Percentiles rank a stretch among this genome's conserved stretches.
phyloP scores from a whole-genome alignment of 306 rosid species.

The Fragaria ananassa region DNA sequence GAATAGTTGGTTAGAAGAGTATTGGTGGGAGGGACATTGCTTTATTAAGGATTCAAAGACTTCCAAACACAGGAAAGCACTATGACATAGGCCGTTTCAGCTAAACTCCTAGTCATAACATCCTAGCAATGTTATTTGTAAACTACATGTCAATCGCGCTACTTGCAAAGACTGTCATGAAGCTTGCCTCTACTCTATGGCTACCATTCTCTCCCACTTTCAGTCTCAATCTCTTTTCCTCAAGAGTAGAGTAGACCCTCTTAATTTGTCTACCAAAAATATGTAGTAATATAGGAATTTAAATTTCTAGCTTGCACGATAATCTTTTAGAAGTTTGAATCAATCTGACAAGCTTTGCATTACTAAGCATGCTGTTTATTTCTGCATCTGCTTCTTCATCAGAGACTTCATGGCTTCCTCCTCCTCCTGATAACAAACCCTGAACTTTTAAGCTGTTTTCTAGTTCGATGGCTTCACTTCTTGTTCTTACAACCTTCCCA shows the following conservation, averaged over 20 bases:
- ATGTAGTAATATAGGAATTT: not conserved
- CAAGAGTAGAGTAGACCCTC: not conserved
- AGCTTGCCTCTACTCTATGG: not conserved
- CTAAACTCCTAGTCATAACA: not conserved
- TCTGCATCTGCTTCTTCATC: not conserved
- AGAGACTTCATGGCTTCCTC: not conserved
- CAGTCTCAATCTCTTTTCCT: not conserved
- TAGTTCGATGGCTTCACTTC: conserved; percentile 9
- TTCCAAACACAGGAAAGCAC: not conserved
- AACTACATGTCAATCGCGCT: not conserved
- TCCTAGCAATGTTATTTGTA: not conserved
- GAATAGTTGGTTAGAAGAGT: too few species aligned
- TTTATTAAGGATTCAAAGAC: not conserved
- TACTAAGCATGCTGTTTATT: not conserved
- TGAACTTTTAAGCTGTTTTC: conserved; percentile 6
- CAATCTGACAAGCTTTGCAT: conserved; percentile 7
- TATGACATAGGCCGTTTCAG: not conserved
- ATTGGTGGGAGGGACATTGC: not conserved
- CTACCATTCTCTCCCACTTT: not conserved
- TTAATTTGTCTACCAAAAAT: not conserved
- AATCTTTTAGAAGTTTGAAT: conserved; percentile 8
- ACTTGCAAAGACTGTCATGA: not conserved
- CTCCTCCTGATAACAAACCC: conserved; percentile 6
- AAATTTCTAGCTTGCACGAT: conserved; percentile 3
- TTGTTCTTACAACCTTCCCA: conserved; percentile 4